Evolutionary conservation across 352 stramenopile species (phyloP), one percentile per base, ranked within the genome.

Genomic region (Globisporangium okanoganense): DNA sequence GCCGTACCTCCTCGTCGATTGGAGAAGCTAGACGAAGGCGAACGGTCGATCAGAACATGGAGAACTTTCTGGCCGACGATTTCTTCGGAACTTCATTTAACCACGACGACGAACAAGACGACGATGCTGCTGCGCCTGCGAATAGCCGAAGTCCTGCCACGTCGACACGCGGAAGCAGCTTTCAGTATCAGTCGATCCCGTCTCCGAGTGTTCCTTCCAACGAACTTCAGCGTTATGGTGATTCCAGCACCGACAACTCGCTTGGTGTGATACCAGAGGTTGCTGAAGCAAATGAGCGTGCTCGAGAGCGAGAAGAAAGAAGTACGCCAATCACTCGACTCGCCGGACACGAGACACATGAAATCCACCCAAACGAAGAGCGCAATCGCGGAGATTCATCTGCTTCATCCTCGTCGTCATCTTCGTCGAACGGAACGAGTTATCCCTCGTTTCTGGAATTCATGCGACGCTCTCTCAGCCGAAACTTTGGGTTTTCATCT

Each of bases 31-130:
- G 71, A 22, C 65, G 70, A 35, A 63, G 67, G n/a, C 73, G 64
- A 25, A 62, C 63, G 29, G 74, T 78, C 12, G 62, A 68, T 13
- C 53, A 64, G 18, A 73, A 79, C 56, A 31, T 88, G 49, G 71
- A 83, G 38, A 65, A 71, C 16, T 87, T 87, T 14, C 36, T 89
- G 2, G 68, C 70, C 0, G 71, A 92, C 44, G 79, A 92, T 45
- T 89, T 92, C 62, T 88, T 92, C 41, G 76, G 79, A 0, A 67
- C 82, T 7, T 88, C 79, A 4, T 91, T 75, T 35, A 68, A 64
- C 9, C 27, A 24, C 24, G 66, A 67, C 36, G 56, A 69, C 29
- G 64, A 71, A 5, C 60, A 74, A 20, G 67, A 71, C 10, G 67
- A 67, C 56, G 51, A 65, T 24, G 9, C 49, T 31, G 65, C 62